Conservation (phyloP, 257 asterid genomes). For the Solanum pennellii region DNA sequence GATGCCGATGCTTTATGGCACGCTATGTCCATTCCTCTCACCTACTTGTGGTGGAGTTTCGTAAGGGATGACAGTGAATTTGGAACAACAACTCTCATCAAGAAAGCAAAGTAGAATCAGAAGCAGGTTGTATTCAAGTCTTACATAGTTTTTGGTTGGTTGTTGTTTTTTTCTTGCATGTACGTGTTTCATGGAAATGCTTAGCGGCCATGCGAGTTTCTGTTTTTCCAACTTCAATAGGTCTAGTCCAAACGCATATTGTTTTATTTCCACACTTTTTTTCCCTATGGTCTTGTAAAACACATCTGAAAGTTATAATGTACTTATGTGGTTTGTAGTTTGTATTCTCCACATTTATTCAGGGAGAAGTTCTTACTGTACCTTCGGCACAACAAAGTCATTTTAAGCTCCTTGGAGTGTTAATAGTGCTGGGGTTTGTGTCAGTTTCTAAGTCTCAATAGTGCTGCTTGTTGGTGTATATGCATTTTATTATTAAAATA, state of each 20-base stretch:
- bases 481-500: background rate
- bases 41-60: conserved; percentile 84
- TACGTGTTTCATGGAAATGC: background rate
- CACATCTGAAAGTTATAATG: background rate
- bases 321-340: background rate
- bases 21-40: conserved; percentile 58
- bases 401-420: background rate
- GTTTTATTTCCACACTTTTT: background rate
- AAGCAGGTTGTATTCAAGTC: background rate
- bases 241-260: background rate
- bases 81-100: conserved; percentile 42
- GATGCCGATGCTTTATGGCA: conserved; percentile 88
- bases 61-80: conserved; percentile 63
- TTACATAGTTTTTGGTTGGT: background rate
- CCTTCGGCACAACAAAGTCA: background rate
- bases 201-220: background rate
- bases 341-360: background rate
- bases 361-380: background rate
- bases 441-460: background rate
- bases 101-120: conserved; percentile 38
- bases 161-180: conserved; percentile 1
- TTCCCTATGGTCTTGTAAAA: background rate
- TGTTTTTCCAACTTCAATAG: background rate
- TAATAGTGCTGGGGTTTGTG: background rate
- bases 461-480: background rate